Evolutionary conservation across 2,329 filamentous ascomycete species (phyloP).

Genomic region (Fulvia fulva): DNA sequence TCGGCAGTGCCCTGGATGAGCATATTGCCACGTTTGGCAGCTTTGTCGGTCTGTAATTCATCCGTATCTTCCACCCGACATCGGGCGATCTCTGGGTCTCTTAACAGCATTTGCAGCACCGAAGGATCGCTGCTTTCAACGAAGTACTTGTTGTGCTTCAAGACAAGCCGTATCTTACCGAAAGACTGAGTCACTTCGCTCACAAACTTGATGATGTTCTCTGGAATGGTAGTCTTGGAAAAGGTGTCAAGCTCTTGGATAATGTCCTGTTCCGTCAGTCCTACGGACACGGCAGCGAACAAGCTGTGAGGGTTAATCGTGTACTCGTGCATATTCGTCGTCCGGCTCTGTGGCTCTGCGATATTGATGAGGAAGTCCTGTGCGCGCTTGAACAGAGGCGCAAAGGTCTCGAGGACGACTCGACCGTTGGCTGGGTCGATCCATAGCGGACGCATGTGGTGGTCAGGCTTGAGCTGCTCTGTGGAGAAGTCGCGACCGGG

Average conservation of each 20-base stretch:
- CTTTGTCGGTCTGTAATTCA: slow-evolving; percentile 71
- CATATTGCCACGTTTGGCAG: slow-evolving; percentile 79
- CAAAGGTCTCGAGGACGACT: slow-evolving; percentile 93
- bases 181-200: slow-evolving; percentile 82
- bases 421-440: slow-evolving; percentile 82
- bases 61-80: slow-evolving; percentile 71
- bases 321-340: slow-evolving; percentile 91
- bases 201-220: slow-evolving; percentile 75
- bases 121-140: slow-evolving; percentile 86
- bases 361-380: slow-evolving; percentile 96
- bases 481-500: slow-evolving; percentile 74
- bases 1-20: slow-evolving; percentile 94
- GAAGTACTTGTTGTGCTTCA: slow-evolving; percentile 92
- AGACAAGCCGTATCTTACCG: slow-evolving; percentile 89
- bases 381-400: slow-evolving; percentile 76
- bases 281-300: slow-evolving; percentile 92
- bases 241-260: slow-evolving; percentile 83
- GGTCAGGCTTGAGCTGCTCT: slow-evolving; percentile 78
- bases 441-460: slow-evolving; percentile 86
- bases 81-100: slow-evolving; percentile 75
- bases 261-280: slow-evolving; percentile 84
- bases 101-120: slow-evolving; percentile 80
- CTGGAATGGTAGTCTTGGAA: slow-evolving; percentile 81
- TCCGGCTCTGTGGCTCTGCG: slow-evolving; percentile 85
- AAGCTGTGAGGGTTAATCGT: slow-evolving; percentile 85